Evolutionary conservation across 1,284 basidiomycete species (phyloP).

Genomic region (Leccinum huronense): DNA sequence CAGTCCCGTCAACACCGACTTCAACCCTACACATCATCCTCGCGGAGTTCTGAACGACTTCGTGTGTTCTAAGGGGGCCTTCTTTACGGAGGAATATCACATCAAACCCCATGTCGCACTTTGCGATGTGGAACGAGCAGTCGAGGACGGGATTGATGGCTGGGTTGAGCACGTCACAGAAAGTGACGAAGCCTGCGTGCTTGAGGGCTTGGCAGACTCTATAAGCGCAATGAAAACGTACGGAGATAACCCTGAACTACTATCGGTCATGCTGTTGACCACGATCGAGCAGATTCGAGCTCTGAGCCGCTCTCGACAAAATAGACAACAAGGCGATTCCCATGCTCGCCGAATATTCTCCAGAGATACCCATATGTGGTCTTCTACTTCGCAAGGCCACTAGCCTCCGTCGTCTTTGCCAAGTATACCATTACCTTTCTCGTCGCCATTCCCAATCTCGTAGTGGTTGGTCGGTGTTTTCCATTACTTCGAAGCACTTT

Average conservation of each 20-base stretch:
- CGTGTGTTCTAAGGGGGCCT: conserved; percentile 5
- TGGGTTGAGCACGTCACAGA: background rate
- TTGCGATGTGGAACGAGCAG: conserved; percentile 1
- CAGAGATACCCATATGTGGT: conserved; percentile 1
- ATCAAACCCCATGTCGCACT: conserved; percentile 7
- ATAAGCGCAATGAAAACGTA: background rate
- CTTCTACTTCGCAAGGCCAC: background rate
- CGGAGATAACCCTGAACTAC: background rate
- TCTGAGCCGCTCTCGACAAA: conserved; percentile 1
- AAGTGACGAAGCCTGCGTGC: background rate
- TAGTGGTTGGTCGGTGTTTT: conserved; percentile 24
- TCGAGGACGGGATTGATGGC: background rate
- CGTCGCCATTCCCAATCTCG: conserved; percentile 25
- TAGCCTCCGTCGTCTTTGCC: background rate
- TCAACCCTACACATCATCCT: conserved; percentile 12
- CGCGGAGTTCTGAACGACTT: conserved; percentile 5
- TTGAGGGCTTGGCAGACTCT: background rate
- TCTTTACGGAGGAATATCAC: conserved; percentile 13
- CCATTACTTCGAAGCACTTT: conserved; percentile 23
- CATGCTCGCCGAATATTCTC: conserved; percentile 1
- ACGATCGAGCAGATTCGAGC: background rate
- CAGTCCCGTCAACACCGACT: conserved; percentile 3
- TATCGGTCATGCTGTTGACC: conserved; percentile 4
- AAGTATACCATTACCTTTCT: conserved; percentile 33
- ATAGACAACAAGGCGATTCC: background rate